Evolutionary conservation across 2,329 filamentous ascomycete genomes (phyloP).

Genomic region (Phaeosphaeria sp.): DNA sequence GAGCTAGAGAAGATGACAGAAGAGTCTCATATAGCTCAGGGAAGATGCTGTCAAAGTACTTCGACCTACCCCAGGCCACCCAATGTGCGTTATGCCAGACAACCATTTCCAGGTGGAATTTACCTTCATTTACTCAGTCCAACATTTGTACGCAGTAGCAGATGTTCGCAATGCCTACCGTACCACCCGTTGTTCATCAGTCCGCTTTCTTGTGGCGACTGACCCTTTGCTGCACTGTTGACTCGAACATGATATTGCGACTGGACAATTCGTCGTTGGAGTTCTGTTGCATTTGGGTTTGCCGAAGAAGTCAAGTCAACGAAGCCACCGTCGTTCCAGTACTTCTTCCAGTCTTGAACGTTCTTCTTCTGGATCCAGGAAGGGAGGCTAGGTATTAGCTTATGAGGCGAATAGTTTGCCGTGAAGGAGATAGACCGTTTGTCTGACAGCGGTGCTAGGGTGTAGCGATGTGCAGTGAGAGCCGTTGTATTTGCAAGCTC

Average conservation of each 20-base stretch:
- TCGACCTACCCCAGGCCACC: constrained; percentile 55
- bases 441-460: constrained; percentile 8
- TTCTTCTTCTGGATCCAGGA: constrained; percentile 40
- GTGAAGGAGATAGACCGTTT: constrained; percentile 25
- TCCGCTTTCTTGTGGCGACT: constrained; percentile 56
- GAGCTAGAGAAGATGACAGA: constrained; percentile 41
- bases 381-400: constrained; percentile 24
- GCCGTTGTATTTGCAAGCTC: constrained; percentile 53
- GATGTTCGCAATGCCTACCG: constrained; percentile 45
- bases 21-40: constrained; percentile 56
- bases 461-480: constrained; percentile 37
- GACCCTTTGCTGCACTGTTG: constrained; percentile 57
- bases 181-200: constrained; percentile 62
- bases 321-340: constrained; percentile 59
- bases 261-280: constrained; percentile 58
- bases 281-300: constrained; percentile 53
- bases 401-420: constrained; percentile 33
- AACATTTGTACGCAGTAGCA: background rate
- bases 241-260: constrained; percentile 61
- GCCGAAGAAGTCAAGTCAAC: constrained; percentile 54
- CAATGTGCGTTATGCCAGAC: constrained; percentile 61
- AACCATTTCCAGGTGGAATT: constrained; percentile 62
- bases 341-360: constrained; percentile 53
- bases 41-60: constrained; percentile 53
- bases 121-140: constrained; percentile 30